A percentile compares a stretch with the other conserved stretches of the same genome.
These are phyloP conservation scores for Acephala macrosclerotiorum DNA, from an alignment of 2,329 filamentous ascomycete genomes.

Conservation along the genomic window DNA sequence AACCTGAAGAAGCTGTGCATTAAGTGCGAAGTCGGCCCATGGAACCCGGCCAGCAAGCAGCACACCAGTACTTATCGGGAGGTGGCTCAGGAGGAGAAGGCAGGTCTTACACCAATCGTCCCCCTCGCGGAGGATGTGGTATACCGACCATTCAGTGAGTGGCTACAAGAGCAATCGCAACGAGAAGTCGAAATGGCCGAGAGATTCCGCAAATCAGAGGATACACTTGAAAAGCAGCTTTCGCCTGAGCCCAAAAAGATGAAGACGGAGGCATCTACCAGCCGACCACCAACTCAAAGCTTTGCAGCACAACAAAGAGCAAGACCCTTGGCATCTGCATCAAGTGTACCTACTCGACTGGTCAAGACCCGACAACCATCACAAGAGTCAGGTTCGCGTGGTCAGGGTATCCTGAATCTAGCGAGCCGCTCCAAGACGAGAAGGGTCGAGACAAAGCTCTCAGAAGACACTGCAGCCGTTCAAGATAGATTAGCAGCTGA, in stretches of 20 bases:
- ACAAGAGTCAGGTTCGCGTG: slow-evolving; percentile 27
- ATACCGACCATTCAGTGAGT: slow-evolving; percentile 70
- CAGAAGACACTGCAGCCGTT: slow-evolving; percentile 37
- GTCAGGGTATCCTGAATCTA: slow-evolving; percentile 23
- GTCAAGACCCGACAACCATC: slow-evolving; percentile 32
- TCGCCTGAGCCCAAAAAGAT: slow-evolving; percentile 23
- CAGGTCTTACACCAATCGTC: slow-evolving; percentile 68
- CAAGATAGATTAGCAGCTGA: slow-evolving; percentile 43
- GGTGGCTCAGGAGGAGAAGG: slow-evolving; percentile 72
- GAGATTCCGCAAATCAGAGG: slow-evolving; percentile 22
- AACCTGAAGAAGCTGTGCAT: slow-evolving; percentile 65
- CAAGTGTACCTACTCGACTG: slow-evolving; percentile 25
- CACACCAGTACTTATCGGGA: slow-evolving; percentile 65
- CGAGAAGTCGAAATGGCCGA: slow-evolving; percentile 23
- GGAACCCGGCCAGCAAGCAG: slow-evolving; percentile 53
- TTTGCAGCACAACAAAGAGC: slow-evolving; percentile 72
- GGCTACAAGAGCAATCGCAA: slow-evolving; percentile 58
- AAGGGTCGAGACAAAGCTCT: slow-evolving; percentile 27
- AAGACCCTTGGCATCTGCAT: slow-evolving; percentile 54
- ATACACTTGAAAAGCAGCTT: slow-evolving; percentile 27
- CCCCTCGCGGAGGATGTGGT: slow-evolving; percentile 68
- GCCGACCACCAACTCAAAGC: slow-evolving; percentile 63
- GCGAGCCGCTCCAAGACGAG: slow-evolving; percentile 20
- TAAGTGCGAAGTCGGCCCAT: slow-evolving; percentile 66
- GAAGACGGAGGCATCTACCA: slow-evolving; percentile 25